phyloP scores from a whole-genome alignment of 1,139 yeast genomes.

The Debaryomycetaceae sp. region DNA sequence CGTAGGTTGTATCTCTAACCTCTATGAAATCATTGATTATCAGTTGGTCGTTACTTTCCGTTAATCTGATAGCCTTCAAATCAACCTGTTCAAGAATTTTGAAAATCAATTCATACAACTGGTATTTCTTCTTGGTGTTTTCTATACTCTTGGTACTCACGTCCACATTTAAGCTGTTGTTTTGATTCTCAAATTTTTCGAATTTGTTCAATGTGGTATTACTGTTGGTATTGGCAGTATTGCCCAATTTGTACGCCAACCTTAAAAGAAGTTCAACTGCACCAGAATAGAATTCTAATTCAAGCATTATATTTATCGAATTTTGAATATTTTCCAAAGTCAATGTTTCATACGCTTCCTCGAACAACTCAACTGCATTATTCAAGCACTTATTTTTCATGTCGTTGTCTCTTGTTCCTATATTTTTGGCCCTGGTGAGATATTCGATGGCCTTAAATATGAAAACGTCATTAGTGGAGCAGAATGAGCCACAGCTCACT shows the following conservation, averaged over 20 bases:
- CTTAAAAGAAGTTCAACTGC: constrained; percentile 81
- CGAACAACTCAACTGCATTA: constrained; percentile 73
- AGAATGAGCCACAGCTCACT: constrained; percentile 91
- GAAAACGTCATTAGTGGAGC: constrained; percentile 89
- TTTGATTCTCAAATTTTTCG: constrained; percentile 5
- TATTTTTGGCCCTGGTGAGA: constrained; percentile 78
- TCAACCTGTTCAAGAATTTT: constrained; percentile 71
- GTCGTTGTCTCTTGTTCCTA: constrained; percentile 67
- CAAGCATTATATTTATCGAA: constrained; percentile 73
- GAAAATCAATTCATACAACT: constrained; percentile 72
- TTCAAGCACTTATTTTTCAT: constrained; percentile 65
- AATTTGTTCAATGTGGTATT: constrained; percentile 6
- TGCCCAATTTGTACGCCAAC: constrained; percentile 68
- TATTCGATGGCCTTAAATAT: constrained; percentile 94
- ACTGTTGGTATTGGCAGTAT: constrained; percentile 9
- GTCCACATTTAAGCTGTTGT: constrained; percentile 6
- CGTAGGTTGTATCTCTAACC: constrained; percentile 69
- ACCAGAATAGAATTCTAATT: constrained; percentile 75
- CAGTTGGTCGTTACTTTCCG: constrained; percentile 41
- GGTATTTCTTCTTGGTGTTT: constrained; percentile 37
- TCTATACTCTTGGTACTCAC: constrained; percentile 13
- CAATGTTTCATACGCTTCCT: constrained; percentile 75
- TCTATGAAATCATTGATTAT: constrained; percentile 53
- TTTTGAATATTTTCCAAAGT: constrained; percentile 79
- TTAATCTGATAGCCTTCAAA: constrained; percentile 53